Evolutionary conservation across 2,329 filamentous ascomycete genomes (phyloP), one percentile per base, ranked within the genome.

Genomic region (Cercospora sp.): DNA sequence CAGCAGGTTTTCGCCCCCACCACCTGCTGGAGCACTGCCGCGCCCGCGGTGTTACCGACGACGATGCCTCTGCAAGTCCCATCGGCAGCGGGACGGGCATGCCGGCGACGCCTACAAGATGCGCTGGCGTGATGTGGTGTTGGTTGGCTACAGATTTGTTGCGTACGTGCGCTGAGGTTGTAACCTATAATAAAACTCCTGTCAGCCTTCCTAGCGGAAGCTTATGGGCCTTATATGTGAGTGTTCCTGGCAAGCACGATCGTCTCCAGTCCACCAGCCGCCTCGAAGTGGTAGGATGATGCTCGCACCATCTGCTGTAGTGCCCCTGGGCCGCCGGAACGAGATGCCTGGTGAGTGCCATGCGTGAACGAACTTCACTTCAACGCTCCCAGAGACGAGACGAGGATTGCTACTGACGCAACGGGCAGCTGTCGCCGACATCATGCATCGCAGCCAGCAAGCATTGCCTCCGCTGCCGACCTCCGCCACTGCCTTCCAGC

Each of bases 231-330:
- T 43, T 43, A 43, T 43, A 61, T 58, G 53, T 26, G 45, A 51
- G 45, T 21, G 12, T 34, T 26, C 53, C 24, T 58, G 53, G 53
- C 53, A 30, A 49, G 21, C 66, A 68, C 51, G 62, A 62, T 58
- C 60, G 65, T 30, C 32, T 65, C 13, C 18, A 62, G 30, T 60
- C 61, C 26, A 60, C 62, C 24, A 69, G 71, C 30, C 68, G 70
- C 40, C 68, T 71, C 70, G 71, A 74, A 66, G 61, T 73, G 21
- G 40, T 71, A 59, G 66, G 24, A 57, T 63, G 30, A 70, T 73
- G 65, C 49, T 57, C 63, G 62, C 37, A n/a, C 37, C 5, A 43
- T 43, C 37, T 43, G 37, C 37, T n/a, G 37, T 9, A 1, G 37
- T 43, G 37, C 37, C 37, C 16, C 8, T 43, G 37, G 37, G 37